A percentile compares a stretch with the other conserved stretches of the same genome.
These are phyloP conservation scores for Flaveria trinervia DNA, from an alignment of 129 eudicot genomes.

Conservation along the genomic window DNA sequence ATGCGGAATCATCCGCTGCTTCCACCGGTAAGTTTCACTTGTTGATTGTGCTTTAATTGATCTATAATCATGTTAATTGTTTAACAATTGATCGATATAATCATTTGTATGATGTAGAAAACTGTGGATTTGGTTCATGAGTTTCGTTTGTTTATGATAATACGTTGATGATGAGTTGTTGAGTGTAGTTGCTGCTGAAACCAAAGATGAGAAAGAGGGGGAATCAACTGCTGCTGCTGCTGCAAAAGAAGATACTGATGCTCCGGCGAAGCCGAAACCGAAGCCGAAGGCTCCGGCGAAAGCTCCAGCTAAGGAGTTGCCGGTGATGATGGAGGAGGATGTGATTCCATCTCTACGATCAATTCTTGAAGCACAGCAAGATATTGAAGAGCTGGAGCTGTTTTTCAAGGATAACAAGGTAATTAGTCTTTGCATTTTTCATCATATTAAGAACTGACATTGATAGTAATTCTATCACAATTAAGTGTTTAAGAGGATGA, in stretches of 20 bases:
- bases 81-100: neutral
- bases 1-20: constrained; percentile 73
- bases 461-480: neutral
- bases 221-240: constrained; percentile 30
- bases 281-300: constrained; percentile 55
- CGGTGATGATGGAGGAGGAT: constrained; percentile 85
- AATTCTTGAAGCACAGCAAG: constrained; percentile 65
- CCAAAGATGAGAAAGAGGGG: constrained; percentile 56
- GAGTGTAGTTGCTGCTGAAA: constrained; percentile 61
- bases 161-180: constrained; percentile 11
- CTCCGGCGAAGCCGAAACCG: constrained; percentile 49
- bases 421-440: neutral
- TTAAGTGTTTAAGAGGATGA: neutral
- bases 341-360: constrained; percentile 71
- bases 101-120: neutral
- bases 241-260: constrained; percentile 30
- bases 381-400: constrained; percentile 59
- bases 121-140: neutral
- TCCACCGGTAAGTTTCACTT: constrained; percentile 50
- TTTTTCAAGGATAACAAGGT: constrained; percentile 70
- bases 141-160: neutral
- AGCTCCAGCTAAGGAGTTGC: constrained; percentile 68
- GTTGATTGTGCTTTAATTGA: neutral
- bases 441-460: neutral
- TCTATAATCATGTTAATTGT: neutral